These are phyloP conservation scores for Schwanniomyces yamadae DNA, from an alignment of 805 yeast species.

Conservation along the genomic window DNA sequence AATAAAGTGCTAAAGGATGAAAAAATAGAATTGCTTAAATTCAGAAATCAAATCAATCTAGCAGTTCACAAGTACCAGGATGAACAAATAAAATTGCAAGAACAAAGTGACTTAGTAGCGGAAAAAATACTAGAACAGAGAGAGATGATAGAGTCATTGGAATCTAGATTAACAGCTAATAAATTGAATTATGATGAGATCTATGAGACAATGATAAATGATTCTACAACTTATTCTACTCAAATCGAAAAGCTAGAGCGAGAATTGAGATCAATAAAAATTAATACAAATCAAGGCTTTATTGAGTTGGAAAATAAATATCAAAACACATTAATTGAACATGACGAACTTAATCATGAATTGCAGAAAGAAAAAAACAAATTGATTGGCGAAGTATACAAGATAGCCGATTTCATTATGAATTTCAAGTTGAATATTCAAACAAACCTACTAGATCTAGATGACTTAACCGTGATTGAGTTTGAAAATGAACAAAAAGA, in stretches of 20 bases:
- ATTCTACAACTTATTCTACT: slow-evolving; percentile 53
- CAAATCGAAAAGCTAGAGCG: slow-evolving; percentile 65
- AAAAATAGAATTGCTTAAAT: slow-evolving; percentile 33
- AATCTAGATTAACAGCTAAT: slow-evolving; percentile 51
- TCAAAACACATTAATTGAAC: slow-evolving; percentile 52
- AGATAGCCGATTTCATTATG: slow-evolving; percentile 58
- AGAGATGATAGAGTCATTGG: slow-evolving; percentile 56
- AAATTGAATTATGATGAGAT: slow-evolving; percentile 56
- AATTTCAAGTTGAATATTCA: slow-evolving; percentile 69
- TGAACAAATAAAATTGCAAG: slow-evolving; percentile 56
- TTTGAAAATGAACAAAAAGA: slow-evolving; percentile 16
- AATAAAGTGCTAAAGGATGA: slow-evolving; percentile 46
- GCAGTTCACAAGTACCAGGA: slow-evolving; percentile 54
- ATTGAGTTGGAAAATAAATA: slow-evolving; percentile 46
- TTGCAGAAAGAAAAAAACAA: slow-evolving; percentile 46
- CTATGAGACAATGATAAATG: slow-evolving; percentile 53
- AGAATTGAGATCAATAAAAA: slow-evolving; percentile 50
- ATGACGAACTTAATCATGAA: slow-evolving; percentile 49
- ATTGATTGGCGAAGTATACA: slow-evolving; percentile 53
- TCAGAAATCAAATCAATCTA: slow-evolving; percentile 34
- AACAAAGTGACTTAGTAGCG: slow-evolving; percentile 53
- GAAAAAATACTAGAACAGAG: slow-evolving; percentile 57
- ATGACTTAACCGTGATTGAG: slow-evolving; percentile 37
- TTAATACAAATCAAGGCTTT: slow-evolving; percentile 48
- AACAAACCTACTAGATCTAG: slow-evolving; percentile 59